Conservation (phyloP, 148 eudicot genomes). For the Polygonum maritimum region DNA sequence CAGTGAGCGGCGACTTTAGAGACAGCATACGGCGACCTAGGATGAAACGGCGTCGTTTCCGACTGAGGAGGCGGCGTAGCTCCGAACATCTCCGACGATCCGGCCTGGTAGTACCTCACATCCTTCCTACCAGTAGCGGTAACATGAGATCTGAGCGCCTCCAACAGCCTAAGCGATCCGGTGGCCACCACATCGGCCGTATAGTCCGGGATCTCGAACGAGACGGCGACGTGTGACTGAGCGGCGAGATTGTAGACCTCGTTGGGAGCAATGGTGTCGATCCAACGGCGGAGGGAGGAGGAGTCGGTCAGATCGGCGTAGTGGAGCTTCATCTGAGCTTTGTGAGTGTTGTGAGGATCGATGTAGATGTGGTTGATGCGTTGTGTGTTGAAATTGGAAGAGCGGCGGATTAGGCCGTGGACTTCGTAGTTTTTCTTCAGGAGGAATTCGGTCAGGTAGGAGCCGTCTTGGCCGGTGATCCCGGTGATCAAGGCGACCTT, state of each 20-base stretch:
- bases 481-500: conserved; percentile 82
- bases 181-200: conserved; percentile 96
- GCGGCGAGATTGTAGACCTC: conserved; percentile 96
- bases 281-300: conserved; percentile 78
- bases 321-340: conserved; percentile 90
- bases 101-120: conserved; percentile 80
- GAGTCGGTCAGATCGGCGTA: conserved; percentile 95
- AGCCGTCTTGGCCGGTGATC: conserved; percentile 95
- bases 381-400: conserved; percentile 93
- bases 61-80: conserved; percentile 81
- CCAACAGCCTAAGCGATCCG: conserved; percentile 67
- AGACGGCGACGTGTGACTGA: conserved; percentile 91
- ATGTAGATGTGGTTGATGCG: conserved; percentile 94
- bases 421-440: conserved; percentile 61
- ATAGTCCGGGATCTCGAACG: conserved; percentile 93
- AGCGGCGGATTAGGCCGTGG: conserved; percentile 83
- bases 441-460: conserved; percentile 87
- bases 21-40: conserved; percentile 85
- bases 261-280: conserved; percentile 65
- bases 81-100: conserved; percentile 96
- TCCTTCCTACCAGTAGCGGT: conserved; percentile 49
- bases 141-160: conserved; percentile 82
- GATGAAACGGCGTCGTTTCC: conserved; percentile 79
- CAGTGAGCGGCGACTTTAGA: conserved; percentile 89
- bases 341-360: conserved; percentile 78